Percentiles rank a stretch among this genome's conserved stretches.
These are phyloP conservation scores for Tillandsia leiboldiana DNA, from an alignment of 176 grass and related monocot genomes.

Conservation along the genomic window DNA sequence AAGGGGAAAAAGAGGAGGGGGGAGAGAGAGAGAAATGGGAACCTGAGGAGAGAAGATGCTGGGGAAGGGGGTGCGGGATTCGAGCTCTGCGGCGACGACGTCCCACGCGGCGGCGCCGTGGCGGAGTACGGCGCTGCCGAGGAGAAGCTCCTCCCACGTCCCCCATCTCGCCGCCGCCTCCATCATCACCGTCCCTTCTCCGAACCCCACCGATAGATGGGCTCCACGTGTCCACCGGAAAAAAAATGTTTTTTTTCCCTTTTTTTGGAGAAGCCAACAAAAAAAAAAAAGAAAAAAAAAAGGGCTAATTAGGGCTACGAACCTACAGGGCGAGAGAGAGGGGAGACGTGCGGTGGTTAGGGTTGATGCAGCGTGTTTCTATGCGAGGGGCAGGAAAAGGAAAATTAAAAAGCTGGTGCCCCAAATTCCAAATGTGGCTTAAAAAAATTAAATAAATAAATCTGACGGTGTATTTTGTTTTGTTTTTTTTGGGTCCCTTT, in stretches of 20 bases:
- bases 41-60: constrained; percentile 21
- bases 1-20: constrained; percentile 1
- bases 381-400: too few species aligned
- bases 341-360: too few species aligned
- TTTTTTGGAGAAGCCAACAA: too few species aligned
- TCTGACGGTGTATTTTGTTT: too few species aligned
- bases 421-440: too few species aligned
- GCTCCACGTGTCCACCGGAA: constrained; percentile 16
- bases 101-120: constrained; percentile 56
- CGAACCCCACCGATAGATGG: constrained; percentile 2
- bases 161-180: constrained; percentile 36
- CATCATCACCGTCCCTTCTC: constrained; percentile 18
- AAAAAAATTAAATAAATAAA: too few species aligned
- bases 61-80: constrained; percentile 37
- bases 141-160: constrained; percentile 85
- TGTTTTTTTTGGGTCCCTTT: too few species aligned
- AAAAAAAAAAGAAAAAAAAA: too few species aligned
- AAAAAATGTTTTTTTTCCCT: neutral
- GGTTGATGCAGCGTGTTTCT: too few species aligned
- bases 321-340: too few species aligned
- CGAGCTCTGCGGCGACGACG: constrained; percentile 67
- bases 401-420: too few species aligned
- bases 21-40: constrained; percentile 9
- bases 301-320: too few species aligned
- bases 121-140: constrained; percentile 73